phyloP scores from a whole-genome alignment of 176 grass and related monocot species.

The Ananas comosus region DNA sequence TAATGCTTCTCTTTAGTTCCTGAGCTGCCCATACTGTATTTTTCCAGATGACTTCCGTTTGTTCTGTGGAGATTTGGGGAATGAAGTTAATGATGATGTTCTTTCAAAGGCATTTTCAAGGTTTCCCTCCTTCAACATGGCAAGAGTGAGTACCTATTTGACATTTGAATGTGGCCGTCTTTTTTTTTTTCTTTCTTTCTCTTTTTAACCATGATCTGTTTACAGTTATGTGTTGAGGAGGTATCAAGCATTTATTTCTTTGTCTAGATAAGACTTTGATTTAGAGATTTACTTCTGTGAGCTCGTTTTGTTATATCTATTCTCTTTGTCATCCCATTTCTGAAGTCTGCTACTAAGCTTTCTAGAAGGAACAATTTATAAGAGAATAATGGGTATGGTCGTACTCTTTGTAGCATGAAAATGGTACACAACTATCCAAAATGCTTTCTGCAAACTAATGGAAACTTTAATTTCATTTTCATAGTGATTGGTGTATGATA shows the following conservation, averaged over 20 bases:
- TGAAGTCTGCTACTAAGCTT: background rate
- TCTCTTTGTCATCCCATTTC: background rate
- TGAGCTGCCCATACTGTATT: background rate
- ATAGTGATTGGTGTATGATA: too few species aligned
- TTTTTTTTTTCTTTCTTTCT: background rate
- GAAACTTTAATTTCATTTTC: too few species aligned
- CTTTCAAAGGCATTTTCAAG: constrained; percentile 85
- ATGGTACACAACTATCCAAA: too few species aligned
- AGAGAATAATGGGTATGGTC: too few species aligned
- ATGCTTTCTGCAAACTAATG: too few species aligned
- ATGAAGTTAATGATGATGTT: constrained; percentile 98
- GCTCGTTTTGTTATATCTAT: background rate
- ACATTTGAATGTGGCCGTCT: too few species aligned
- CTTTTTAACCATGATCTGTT: background rate
- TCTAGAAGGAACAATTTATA: background rate
- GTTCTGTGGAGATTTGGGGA: constrained; percentile 94
- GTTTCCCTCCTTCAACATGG: constrained; percentile 98
- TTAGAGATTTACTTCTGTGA: background rate
- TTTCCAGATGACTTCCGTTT: constrained; percentile 74
- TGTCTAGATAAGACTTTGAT: background rate
- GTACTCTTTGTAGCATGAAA: too few species aligned
- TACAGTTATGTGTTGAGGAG: background rate
- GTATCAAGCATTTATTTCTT: background rate
- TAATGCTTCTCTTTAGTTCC: background rate
- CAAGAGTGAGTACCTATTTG: constrained; percentile 39